Percentiles rank a stretch among this genome's conserved stretches.
These are phyloP conservation scores for Penicillium salamii DNA, from an alignment of 495 filamentous ascomycete species.

Conservation along the genomic window DNA sequence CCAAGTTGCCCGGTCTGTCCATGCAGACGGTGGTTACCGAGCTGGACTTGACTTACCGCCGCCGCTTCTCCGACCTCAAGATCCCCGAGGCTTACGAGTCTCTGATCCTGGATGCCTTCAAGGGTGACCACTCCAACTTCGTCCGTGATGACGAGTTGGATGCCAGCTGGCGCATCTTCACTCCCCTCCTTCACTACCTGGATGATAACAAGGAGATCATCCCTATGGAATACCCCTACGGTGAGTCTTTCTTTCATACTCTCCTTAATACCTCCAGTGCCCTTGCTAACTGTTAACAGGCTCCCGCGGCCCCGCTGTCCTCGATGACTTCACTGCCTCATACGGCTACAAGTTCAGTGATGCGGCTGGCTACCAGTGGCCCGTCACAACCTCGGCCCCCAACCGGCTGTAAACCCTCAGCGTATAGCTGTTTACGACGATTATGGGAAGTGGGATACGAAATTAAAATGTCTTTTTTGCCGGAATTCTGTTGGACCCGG, in stretches of 20 bases:
- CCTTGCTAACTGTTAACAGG: constrained; percentile 48
- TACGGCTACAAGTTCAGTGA: constrained; percentile 99
- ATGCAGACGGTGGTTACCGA: constrained; percentile 99
- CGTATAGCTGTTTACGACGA: constrained; percentile 24
- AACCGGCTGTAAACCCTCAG: constrained; percentile 62
- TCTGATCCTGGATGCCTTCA: constrained; percentile 93
- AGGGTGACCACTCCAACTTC: constrained; percentile 99
- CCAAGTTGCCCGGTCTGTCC: constrained; percentile 94
- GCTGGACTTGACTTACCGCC: constrained; percentile 95
- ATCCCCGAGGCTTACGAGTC: constrained; percentile 99
- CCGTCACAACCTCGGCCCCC: constrained; percentile 58
- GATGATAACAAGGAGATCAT: constrained; percentile 99
- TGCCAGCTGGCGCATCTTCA: constrained; percentile 98
- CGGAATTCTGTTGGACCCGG: constrained; percentile 13
- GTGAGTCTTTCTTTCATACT: constrained; percentile 54
- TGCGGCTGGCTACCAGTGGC: constrained; percentile 94
- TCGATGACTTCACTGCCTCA: constrained; percentile 96
- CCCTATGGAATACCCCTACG: constrained; percentile 99
- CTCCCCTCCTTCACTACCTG: constrained; percentile 93
- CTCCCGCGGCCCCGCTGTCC: constrained; percentile 90
- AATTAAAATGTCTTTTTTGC: constrained; percentile 28
- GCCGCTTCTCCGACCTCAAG: constrained; percentile 98
- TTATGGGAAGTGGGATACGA: constrained; percentile 20
- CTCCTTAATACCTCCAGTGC: background rate
- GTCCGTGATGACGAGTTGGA: constrained; percentile 98